Evolutionary conservation across 345 rosid genomes (phyloP), one percentile per base, ranked within the genome.

Genomic region (Linum tenue): DNA sequence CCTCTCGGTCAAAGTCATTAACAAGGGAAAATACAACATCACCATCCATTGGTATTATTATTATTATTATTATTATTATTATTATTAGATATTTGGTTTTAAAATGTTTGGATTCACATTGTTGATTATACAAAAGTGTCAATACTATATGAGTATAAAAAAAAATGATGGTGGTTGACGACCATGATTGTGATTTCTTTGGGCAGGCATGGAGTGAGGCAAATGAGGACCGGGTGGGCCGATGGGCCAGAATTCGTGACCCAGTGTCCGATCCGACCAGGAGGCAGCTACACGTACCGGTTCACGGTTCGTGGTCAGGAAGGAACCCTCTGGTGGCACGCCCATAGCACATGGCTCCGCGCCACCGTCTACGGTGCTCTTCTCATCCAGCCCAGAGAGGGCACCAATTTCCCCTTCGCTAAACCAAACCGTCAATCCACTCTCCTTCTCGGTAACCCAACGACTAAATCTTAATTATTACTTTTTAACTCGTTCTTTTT

Each of bases 281-380:
- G 68, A 11, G 36, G 59, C 2, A 63, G 64, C 56, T 72, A 67
- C 65, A 76, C 73, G 1, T 73, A 79, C 0, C 66, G 71, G 43
- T 64, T 79, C 5, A 66, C 42, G 9, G 65, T 76, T 36, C 57
- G 72, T 2, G 39, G 39, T 0, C 78, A 76, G 56, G 80, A 73
- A 74, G 80, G 80, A n/a, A 76, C 78, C 0, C 42, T 79, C 3
- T 76, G 80, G 82, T 79, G 82, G 82, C 82, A 76, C 41, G 76
- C 82, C 12, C 82, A 79, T 2, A 79, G 78, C 11, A 75, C 74
- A 3, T 79, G 83, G 80, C 68, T 79, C 22, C 38, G 83, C 16
- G 75, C 64, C 35, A 79, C 80, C 0, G 72, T 80, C 3, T 72
- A 80, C 17, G 80, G 83, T 3, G 78, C 83, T 35, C 70, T 80